Percentiles rank a stretch among this genome's conserved stretches.
phyloP scores from a whole-genome alignment of 2,329 filamentous ascomycete genomes.

The Neonectria punicea region DNA sequence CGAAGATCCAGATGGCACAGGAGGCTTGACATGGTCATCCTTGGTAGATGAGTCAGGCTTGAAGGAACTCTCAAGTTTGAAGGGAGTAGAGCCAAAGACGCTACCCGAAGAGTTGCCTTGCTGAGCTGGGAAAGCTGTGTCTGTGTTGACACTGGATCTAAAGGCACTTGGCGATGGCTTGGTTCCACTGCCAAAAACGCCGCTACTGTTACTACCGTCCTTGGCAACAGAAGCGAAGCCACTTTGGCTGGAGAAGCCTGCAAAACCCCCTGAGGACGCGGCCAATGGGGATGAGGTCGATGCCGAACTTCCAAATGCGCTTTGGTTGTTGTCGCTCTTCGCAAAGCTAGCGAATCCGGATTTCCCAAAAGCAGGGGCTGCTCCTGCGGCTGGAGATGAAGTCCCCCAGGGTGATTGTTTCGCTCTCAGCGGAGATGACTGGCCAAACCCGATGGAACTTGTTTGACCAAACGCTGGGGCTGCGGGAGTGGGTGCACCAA shows the following conservation, averaged over 20 bases:
- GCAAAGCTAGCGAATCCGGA: constrained; percentile 58
- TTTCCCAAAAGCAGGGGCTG: constrained; percentile 64
- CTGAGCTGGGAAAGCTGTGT: constrained; percentile 43
- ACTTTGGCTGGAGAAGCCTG: constrained; percentile 63
- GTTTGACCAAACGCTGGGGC: constrained; percentile 62
- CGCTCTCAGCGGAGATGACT: constrained; percentile 59
- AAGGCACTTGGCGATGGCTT: constrained; percentile 49
- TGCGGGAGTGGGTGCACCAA: constrained; percentile 52
- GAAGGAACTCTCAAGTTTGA: constrained; percentile 76
- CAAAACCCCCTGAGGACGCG: constrained; percentile 59
- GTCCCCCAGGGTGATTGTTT: constrained; percentile 66
- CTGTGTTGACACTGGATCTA: constrained; percentile 37
- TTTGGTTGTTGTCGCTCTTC: constrained; percentile 47
- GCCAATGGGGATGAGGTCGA: constrained; percentile 41
- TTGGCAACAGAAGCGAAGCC: constrained; percentile 64
- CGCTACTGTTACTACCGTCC: constrained; percentile 48
- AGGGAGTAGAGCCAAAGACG: constrained; percentile 64
- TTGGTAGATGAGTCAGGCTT: constrained; percentile 70
- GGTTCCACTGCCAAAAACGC: constrained; percentile 50
- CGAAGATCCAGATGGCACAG: constrained; percentile 53
- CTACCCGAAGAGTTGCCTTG: constrained; percentile 45
- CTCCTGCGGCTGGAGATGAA: constrained; percentile 32
- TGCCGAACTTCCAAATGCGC: constrained; percentile 52
- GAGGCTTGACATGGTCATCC: constrained; percentile 65
- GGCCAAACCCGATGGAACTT: constrained; percentile 63